These are phyloP conservation scores for Achaetomiella virescens DNA, from an alignment of 495 filamentous ascomycete species.

Conservation along the genomic window DNA sequence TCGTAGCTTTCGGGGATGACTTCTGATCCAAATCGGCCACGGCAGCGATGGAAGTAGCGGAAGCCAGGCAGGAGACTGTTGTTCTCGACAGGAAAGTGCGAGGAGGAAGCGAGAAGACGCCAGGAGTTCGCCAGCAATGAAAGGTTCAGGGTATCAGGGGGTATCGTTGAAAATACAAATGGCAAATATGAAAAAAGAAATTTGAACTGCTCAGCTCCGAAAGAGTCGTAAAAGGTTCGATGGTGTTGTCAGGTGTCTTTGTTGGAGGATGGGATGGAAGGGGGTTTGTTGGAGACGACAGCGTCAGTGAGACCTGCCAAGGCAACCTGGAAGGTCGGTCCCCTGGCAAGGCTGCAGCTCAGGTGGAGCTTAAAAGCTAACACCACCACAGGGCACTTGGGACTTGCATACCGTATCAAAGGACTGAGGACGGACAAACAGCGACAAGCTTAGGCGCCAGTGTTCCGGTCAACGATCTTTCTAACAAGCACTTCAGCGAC, in stretches of 20 bases:
- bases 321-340: background rate
- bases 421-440: no score
- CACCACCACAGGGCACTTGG: background rate
- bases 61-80: no score
- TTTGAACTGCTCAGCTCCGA: background rate
- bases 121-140: background rate
- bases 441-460: no score
- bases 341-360: constrained; percentile 1
- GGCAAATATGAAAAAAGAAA: background rate
- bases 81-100: background rate
- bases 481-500: no score
- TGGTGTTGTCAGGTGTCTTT: background rate
- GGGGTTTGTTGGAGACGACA: background rate
- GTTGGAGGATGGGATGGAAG: background rate
- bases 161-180: background rate
- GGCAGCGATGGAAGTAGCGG: no score
- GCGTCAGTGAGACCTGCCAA: constrained; percentile 10
- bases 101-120: background rate
- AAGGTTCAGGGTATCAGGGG: background rate
- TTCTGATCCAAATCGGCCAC: no score
- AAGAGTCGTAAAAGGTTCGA: background rate
- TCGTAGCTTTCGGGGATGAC: no score
- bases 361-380: background rate
- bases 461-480: background rate
- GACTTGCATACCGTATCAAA: no score